Evolutionary conservation across 805 yeast genomes (phyloP), one percentile per base, ranked within the genome.

Genomic region (Lachancea dasiensis): DNA sequence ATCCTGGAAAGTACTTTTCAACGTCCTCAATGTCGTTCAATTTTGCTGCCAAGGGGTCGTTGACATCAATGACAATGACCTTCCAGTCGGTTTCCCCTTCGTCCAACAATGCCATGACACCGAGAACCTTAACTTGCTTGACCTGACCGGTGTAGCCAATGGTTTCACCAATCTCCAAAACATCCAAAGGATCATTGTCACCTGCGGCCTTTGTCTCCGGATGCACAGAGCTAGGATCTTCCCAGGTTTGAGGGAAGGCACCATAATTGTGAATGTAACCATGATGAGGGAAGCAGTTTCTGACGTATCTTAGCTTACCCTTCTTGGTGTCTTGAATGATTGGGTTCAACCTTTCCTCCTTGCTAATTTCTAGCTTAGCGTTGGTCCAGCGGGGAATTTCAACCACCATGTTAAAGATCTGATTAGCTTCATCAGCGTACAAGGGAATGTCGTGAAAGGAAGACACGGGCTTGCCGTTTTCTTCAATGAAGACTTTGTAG

Each of bases 321-420:
- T 92, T 90, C 74, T 92, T 92, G 60, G 94, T 85, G 68, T 92
- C 98, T 72, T 92, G 98, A 46, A 85, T 72, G 54, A 92, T 92
- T 56, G 98, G 98, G 73, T 92, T 92, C 61, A 87, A 73, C 31
- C 75, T 66, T 52, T 69, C 69, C 55, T 84, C 95, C 70, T 87
- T 89, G 64, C 83, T 77, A 66, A 89, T 87, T 68, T 92, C 98
- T 64, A 89, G 73, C 73, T 92, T 92, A 49, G 97, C 97, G 63
- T 92, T 92, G 59, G 95, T 76, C 97, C 97, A 90, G 67, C 97
- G 83, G 61, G 98, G 98, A 50, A 92, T 87, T 69, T 92, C 98
- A 47, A 92, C 97, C 54, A 92, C 73, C 84, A 86, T 81, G 75
- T 83, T 84, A 51, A 83, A 72, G 54, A 89, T 75, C 57, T 89